These are phyloP conservation scores for Orbilia blumenaviensis DNA, from an alignment of 2,329 filamentous ascomycete genomes.

Conservation along the genomic window DNA sequence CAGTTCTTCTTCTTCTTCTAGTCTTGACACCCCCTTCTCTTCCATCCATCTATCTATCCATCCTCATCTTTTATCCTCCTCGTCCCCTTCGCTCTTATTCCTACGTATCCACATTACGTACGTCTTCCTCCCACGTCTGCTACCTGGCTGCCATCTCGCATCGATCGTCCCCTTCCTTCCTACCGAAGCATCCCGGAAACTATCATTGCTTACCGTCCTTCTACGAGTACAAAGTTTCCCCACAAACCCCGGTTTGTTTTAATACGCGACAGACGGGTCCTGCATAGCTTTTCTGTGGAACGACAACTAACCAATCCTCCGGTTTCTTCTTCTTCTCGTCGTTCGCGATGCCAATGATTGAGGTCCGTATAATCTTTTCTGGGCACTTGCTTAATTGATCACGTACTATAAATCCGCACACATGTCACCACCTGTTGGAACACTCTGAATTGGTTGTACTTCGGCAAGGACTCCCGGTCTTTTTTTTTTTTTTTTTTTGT, in stretches of 20 bases:
- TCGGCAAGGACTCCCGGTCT: neutral
- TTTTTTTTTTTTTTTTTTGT: neutral
- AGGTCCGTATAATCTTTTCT: slow-evolving; percentile 21
- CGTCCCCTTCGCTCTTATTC: neutral
- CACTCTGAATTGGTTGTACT: neutral
- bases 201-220: neutral
- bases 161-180: slow-evolving; percentile 8
- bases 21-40: neutral
- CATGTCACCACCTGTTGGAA: neutral
- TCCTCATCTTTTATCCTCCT: neutral
- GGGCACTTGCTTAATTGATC: neutral
- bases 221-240: slow-evolving; percentile 4
- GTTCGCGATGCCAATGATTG: slow-evolving; percentile 48
- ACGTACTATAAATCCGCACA: neutral
- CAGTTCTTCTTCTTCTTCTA: neutral
- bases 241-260: neutral
- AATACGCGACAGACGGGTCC: slow-evolving; percentile 18
- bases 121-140: neutral
- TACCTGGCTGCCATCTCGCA: slow-evolving; percentile 17
- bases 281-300: slow-evolving; percentile 2
- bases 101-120: neutral
- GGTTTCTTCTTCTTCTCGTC: neutral
- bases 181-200: slow-evolving; percentile 38
- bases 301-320: slow-evolving; percentile 26
- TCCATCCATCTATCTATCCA: neutral